These are phyloP conservation scores for Xylariaceae sp. DNA, from an alignment of 2,329 filamentous ascomycete genomes.

Conservation along the genomic window DNA sequence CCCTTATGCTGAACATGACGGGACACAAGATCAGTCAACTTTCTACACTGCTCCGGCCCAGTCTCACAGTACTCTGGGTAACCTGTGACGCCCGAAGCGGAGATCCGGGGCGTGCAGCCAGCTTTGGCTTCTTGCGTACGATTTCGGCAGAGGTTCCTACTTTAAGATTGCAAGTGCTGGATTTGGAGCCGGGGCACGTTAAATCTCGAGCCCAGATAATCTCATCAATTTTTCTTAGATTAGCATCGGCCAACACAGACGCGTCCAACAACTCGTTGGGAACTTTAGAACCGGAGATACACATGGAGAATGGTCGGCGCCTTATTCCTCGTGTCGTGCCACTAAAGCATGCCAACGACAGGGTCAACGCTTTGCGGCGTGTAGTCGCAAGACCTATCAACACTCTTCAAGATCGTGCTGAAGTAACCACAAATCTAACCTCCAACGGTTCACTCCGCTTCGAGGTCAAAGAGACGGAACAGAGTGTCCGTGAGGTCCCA, in stretches of 20 bases:
- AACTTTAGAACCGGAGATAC: constrained; percentile 46
- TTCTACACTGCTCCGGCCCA: constrained; percentile 31
- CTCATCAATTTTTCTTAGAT: constrained; percentile 25
- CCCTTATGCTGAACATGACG: constrained; percentile 45
- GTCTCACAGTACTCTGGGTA: constrained; percentile 37
- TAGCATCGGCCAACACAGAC: constrained; percentile 7
- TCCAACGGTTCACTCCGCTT: constrained; percentile 31
- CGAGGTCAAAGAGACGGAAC: constrained; percentile 19
- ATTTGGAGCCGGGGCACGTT: constrained; percentile 30
- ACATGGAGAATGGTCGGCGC: constrained; percentile 42
- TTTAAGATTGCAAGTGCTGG: constrained; percentile 37
- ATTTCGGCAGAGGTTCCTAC: constrained; percentile 39
- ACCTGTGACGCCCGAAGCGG: constrained; percentile 28
- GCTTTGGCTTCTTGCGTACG: constrained; percentile 41
- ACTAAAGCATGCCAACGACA: constrained; percentile 46
- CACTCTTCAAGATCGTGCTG: constrained; percentile 41
- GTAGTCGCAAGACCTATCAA: constrained; percentile 42
- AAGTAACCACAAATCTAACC: constrained; percentile 31
- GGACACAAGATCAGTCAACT: constrained; percentile 37
- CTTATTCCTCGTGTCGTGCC: constrained; percentile 49
- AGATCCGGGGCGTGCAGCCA: constrained; percentile 38
- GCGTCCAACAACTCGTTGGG: constrained; percentile 30
- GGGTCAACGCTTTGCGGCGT: constrained; percentile 47
- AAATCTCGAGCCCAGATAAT: constrained; percentile 23
- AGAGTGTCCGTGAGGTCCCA: neutral